Conservation (phyloP, 805 yeast genomes). For the Limtongia smithiae region DNA sequence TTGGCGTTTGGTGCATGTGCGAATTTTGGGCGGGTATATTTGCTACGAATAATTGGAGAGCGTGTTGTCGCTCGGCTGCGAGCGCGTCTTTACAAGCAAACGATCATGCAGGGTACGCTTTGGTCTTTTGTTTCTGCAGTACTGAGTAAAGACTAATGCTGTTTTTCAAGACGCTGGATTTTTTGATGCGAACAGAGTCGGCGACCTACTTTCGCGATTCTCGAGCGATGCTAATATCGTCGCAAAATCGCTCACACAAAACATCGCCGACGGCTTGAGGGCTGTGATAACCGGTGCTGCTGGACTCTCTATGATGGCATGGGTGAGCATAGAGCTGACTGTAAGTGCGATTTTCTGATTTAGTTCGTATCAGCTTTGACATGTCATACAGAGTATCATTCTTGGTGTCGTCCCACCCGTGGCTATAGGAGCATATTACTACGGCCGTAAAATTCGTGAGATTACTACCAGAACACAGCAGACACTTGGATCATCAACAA, state of each 20-base stretch:
- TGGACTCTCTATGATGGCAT: conserved; percentile 88
- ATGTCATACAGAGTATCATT: conserved; percentile 54
- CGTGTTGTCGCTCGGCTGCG: conserved; percentile 80
- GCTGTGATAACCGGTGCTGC: conserved; percentile 76
- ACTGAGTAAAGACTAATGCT: not conserved
- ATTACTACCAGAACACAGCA: conserved; percentile 75
- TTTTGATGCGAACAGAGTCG: conserved; percentile 83
- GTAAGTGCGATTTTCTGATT: conserved; percentile 38
- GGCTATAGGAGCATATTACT: conserved; percentile 70
- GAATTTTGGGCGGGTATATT: conserved; percentile 70
- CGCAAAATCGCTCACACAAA: conserved; percentile 79
- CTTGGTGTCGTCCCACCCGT: conserved; percentile 77
- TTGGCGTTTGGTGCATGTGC: conserved; percentile 74
- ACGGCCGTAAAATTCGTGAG: conserved; percentile 73
- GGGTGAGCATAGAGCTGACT: conserved; percentile 77
- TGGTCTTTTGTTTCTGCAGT: not conserved
- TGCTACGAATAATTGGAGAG: conserved; percentile 79
- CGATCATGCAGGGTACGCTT: conserved; percentile 54
- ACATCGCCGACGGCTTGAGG: conserved; percentile 84
- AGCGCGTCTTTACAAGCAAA: conserved; percentile 67
- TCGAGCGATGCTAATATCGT: conserved; percentile 88
- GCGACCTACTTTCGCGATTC: conserved; percentile 84
- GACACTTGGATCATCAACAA: conserved; percentile 78
- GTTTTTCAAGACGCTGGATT: conserved; percentile 72
- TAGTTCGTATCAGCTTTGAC: not conserved